phyloP scores from a whole-genome alignment of 2,329 filamentous ascomycete genomes.

The Xylariaceae sp. region DNA sequence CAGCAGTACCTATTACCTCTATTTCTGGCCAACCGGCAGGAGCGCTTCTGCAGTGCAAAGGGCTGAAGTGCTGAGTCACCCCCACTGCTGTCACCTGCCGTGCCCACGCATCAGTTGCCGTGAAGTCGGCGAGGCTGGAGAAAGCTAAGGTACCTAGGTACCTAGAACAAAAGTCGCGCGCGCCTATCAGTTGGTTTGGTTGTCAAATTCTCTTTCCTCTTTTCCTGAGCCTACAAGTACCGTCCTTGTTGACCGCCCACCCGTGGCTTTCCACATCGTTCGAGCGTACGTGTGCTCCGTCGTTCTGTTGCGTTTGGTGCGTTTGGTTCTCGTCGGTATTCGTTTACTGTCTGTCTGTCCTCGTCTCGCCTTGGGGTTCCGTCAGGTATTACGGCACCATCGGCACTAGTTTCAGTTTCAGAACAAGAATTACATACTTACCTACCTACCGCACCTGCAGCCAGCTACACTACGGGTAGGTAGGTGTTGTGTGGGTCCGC shows the following conservation, averaged over 20 bases:
- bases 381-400: no score
- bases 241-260: not conserved
- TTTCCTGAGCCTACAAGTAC: not conserved
- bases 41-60: no score
- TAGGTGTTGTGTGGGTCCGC: conserved; percentile 15
- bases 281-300: not conserved
- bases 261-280: not conserved
- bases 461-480: no score
- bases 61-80: no score
- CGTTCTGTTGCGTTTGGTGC: not conserved
- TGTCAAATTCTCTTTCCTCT: conserved; percentile 1
- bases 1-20: no score
- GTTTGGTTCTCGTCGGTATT: not conserved
- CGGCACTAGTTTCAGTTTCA: conserved; percentile 13
- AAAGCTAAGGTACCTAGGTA: no score
- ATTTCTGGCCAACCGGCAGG: no score
- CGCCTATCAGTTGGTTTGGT: conserved; percentile 10
- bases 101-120: no score
- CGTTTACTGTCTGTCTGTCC: not conserved
- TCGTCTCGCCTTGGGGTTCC: conserved; percentile 3
- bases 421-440: conserved; percentile 1
- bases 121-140: conserved; percentile 21
- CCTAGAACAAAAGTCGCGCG: conserved; percentile 11
- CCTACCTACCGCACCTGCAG: conserved; percentile 10
- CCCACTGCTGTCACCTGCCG: no score